Evolutionary conservation across 139 green algal species (phyloP), one percentile per base, ranked within the genome.

Genomic region (Picocystis salinarum): DNA sequence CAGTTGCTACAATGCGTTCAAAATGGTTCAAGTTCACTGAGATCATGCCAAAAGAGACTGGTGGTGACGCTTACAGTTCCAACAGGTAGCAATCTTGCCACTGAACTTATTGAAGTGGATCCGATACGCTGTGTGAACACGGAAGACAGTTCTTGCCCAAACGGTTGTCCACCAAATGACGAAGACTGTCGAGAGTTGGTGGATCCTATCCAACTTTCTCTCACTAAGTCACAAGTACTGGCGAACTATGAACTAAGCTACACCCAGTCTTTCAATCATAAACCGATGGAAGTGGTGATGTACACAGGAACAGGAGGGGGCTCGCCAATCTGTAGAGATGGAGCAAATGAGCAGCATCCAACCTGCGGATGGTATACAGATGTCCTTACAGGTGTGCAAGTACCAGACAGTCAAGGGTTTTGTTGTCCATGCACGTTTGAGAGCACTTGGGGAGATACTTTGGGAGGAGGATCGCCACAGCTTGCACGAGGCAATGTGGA

Each of bases 371-470:
- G 51, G 51, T 49, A 56, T 30, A 15, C 41, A 4, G 12, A 12
- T 7, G n/a, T n/a, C n/a, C n/a, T n/a, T n/a, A n/a, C n/a, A n/a
- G 40, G 41, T 20, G 17, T 26, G 1, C 52, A 20, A 3, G 45
- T 57, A 2, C 23, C 19, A 18, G 20, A 28, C 26, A 53, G 23
- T 10, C 51, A 59, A 47, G 51, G 51, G 25, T 59, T 59, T 24
- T 59, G 51, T 47, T 59, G 51, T 34, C 39, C 19, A 7, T 59
- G 51, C 48, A 24, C 46, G 12, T 23, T 53, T 3, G 49, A 52
- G n/a, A 18, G 47, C 17, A 37, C 45, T 15, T 59, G 23, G 23
- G 36, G 48, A 4, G n/a, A 50, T 22, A 62, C 55, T 20, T 13
- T 36, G 15, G 50, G 53, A 15, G 18, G 17, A 23, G 27, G 17